Conservation (phyloP, 192 early-diverging fungal genomes). For the Gryganskiella cystojenkinii region DNA sequence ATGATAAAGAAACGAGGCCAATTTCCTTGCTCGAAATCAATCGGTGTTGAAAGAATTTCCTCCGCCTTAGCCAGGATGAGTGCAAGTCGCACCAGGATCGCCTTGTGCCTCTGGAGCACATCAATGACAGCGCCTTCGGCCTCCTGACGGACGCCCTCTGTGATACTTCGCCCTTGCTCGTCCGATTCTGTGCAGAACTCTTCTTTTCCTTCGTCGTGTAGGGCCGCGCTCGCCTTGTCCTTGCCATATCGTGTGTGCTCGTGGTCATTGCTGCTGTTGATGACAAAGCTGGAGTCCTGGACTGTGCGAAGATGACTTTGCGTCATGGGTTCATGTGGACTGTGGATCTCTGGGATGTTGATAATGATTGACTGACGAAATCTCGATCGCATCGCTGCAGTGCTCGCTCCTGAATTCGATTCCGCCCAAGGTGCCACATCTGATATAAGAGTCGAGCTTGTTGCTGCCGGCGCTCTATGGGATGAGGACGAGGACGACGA, state of each 20-base stretch:
- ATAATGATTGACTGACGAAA: conserved; percentile 5
- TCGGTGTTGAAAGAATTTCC: background rate
- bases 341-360: conserved; percentile 7
- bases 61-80: conserved; percentile 11
- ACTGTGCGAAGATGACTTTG: background rate
- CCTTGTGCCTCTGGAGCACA: conserved; percentile 1
- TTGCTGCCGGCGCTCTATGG: background rate
- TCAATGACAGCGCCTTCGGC: conserved; percentile 3
- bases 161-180: background rate
- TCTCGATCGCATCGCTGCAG: background rate
- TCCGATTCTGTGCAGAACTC: background rate
- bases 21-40: conserved; percentile 2
- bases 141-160: background rate
- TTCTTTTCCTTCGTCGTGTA: background rate
- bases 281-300: background rate
- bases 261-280: background rate
- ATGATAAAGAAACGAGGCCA: conserved; percentile 7
- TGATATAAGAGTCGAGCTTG: background rate
- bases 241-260: background rate
- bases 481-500: conserved; percentile 1
- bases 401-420: background rate
- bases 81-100: background rate
- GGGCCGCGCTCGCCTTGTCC: too few relatives aligned
- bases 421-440: background rate
- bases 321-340: background rate